Conservation (phyloP, 805 yeast species). For the Yarrowia sp. region DNA sequence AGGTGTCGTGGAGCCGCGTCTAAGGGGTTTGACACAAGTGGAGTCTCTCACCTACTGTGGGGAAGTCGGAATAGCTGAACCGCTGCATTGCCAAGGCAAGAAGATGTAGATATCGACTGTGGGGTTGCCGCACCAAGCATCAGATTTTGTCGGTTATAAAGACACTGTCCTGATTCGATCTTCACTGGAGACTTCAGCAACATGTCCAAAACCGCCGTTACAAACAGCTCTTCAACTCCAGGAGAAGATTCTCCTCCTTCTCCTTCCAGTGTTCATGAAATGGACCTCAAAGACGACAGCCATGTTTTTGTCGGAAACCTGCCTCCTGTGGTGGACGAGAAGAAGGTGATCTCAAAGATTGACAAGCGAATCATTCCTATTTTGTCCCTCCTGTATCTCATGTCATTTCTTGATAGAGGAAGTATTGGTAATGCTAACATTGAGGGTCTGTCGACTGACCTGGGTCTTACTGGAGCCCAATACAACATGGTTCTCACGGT, state of each 20-base stretch:
- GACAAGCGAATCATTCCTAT: slow-evolving; percentile 57
- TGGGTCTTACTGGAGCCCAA: slow-evolving; percentile 46
- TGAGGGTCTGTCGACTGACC: slow-evolving; percentile 58
- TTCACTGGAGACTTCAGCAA: too few relatives aligned
- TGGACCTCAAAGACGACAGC: background rate
- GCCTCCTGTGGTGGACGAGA: slow-evolving; percentile 40
- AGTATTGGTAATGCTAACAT: slow-evolving; percentile 62
- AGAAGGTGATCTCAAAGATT: slow-evolving; percentile 49
- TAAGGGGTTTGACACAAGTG: background rate
- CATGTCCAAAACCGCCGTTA: background rate
- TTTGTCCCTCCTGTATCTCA: slow-evolving; percentile 56
- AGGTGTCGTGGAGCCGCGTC: slow-evolving; percentile 1
- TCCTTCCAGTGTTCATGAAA: slow-evolving; percentile 1
- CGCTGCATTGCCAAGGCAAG: background rate
- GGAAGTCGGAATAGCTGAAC: background rate
- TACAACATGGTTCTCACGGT: slow-evolving; percentile 54
- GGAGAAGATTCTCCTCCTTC: background rate
- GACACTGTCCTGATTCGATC: too few relatives aligned
- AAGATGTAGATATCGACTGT: slow-evolving; percentile 4
- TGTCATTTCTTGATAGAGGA: slow-evolving; percentile 60
- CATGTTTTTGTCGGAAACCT: slow-evolving; percentile 12
- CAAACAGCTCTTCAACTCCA: background rate
- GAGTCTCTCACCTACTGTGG: slow-evolving; percentile 7
- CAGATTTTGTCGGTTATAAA: too few relatives aligned
- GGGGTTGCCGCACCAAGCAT: background rate